Conservation (phyloP, 139 green algal genomes). For the Chlorella sp. region DNA sequence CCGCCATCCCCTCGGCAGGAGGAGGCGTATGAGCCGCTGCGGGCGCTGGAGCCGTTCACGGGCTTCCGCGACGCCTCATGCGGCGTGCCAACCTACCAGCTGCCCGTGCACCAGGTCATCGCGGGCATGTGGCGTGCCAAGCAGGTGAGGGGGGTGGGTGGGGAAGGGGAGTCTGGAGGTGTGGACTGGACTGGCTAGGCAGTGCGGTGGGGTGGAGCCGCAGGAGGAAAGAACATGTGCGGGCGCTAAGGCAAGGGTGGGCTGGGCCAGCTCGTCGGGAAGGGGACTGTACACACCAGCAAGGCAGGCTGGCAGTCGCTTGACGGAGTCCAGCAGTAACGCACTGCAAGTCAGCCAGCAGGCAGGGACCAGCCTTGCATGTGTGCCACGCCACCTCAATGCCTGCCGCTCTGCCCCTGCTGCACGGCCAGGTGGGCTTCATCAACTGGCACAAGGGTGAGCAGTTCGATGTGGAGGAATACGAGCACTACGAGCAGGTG, state of each 20-base stretch:
- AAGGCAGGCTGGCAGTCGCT: too few species aligned
- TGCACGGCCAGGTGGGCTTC: conserved; percentile 60
- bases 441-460: conserved; percentile 73
- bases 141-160: conserved; percentile 28
- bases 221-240: too few species aligned
- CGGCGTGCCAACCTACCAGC: conserved; percentile 77
- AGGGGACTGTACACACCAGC: too few species aligned
- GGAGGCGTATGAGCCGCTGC: conserved; percentile 74
- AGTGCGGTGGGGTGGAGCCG: too few species aligned
- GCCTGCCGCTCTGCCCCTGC: neutral
- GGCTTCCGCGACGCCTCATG: conserved; percentile 89
- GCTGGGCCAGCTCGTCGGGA: too few species aligned
- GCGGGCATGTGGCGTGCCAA: conserved; percentile 78
- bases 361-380: too few species aligned
- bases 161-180: too few species aligned
- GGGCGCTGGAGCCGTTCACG: conserved; percentile 71
- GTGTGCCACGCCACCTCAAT: too few species aligned
- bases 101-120: conserved; percentile 81
- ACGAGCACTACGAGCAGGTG: conserved; percentile 93
- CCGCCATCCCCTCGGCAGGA: conserved; percentile 17
- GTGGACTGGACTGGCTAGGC: too few species aligned
- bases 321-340: too few species aligned
- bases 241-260: too few species aligned
- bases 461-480: conserved; percentile 83
- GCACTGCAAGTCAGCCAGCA: too few species aligned